These are phyloP conservation scores for Kappamyces sp. DNA, from an alignment of 192 early-diverging fungal species.

Conservation along the genomic window DNA sequence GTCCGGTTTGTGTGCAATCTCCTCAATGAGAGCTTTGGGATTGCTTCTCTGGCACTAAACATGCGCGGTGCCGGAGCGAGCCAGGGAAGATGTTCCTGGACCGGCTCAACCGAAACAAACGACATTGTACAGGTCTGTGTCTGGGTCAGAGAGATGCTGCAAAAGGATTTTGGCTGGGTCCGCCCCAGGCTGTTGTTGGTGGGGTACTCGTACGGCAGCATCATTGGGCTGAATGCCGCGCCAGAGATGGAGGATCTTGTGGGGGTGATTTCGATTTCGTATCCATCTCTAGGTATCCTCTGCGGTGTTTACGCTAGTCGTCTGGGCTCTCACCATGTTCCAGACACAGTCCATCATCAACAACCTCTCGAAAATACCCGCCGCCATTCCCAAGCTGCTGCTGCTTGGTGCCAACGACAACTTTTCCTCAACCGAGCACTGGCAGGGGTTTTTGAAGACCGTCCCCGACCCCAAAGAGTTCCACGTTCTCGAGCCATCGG, in stretches of 20 bases:
- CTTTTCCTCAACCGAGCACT: conserved; percentile 22
- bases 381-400: conserved; percentile 23
- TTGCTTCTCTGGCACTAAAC: conserved; percentile 24
- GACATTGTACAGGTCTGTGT: conserved; percentile 22
- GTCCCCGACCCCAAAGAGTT: conserved; percentile 22
- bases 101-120: conserved; percentile 20
- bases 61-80: conserved; percentile 26
- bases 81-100: conserved; percentile 19
- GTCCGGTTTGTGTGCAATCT: conserved; percentile 24
- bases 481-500: conserved; percentile 2
- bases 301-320: conserved; percentile 3
- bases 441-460: conserved; percentile 7
- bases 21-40: conserved; percentile 11
- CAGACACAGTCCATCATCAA: neutral
- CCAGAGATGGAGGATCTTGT: conserved; percentile 15
- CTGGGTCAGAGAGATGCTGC: conserved; percentile 9
- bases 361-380: neutral
- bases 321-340: conserved; percentile 31
- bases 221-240: conserved; percentile 16
- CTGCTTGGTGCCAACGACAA: conserved; percentile 24
- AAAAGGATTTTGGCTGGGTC: neutral
- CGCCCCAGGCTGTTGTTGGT: neutral
- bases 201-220: conserved; percentile 31
- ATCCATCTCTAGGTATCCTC: conserved; percentile 20
- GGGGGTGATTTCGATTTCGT: conserved; percentile 24